Conservation (phyloP, 1,139 yeast genomes). For the Pichia sp. region DNA sequence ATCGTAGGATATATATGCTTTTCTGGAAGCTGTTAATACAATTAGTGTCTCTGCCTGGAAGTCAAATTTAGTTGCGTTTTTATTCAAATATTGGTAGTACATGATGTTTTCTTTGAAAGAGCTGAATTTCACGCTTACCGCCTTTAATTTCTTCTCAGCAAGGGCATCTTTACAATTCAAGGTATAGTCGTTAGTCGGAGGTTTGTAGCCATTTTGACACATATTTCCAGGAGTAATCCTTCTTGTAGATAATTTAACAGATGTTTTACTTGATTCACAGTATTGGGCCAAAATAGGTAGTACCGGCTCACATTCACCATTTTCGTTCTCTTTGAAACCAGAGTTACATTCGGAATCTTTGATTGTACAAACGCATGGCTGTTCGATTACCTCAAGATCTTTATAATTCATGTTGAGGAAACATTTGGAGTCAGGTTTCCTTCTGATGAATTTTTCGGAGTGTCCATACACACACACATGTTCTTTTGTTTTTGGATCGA, state of each 20-base stretch:
- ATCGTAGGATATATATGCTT: conserved; percentile 65
- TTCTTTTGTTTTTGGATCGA: conserved; percentile 38
- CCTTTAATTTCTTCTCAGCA: conserved; percentile 6
- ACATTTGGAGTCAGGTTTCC: conserved; percentile 68
- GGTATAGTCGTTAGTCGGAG: conserved; percentile 21
- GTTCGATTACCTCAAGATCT: conserved; percentile 54
- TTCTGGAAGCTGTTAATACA: conserved; percentile 48
- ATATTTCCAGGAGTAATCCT: conserved; percentile 27
- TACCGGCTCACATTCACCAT: conserved; percentile 56
- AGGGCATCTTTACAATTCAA: conserved; percentile 26
- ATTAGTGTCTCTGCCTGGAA: conserved; percentile 66
- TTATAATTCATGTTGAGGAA: conserved; percentile 57
- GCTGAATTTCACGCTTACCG: conserved; percentile 20
- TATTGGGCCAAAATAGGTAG: conserved; percentile 21
- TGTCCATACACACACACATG: conserved; percentile 75
- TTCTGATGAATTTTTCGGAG: conserved; percentile 59
- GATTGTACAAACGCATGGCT: conserved; percentile 61
- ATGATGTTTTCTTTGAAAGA: conserved; percentile 36
- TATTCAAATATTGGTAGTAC: conserved; percentile 49
- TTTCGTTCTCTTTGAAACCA: conserved; percentile 46
- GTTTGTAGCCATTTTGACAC: conserved; percentile 30
- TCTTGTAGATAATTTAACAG: conserved; percentile 23
- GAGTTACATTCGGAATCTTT: conserved; percentile 70
- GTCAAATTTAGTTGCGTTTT: conserved; percentile 14
- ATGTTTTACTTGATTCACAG: conserved; percentile 16